These are phyloP conservation scores for Metroxylon sagu DNA, from an alignment of 176 grass and related monocot species.

Conservation along the genomic window DNA sequence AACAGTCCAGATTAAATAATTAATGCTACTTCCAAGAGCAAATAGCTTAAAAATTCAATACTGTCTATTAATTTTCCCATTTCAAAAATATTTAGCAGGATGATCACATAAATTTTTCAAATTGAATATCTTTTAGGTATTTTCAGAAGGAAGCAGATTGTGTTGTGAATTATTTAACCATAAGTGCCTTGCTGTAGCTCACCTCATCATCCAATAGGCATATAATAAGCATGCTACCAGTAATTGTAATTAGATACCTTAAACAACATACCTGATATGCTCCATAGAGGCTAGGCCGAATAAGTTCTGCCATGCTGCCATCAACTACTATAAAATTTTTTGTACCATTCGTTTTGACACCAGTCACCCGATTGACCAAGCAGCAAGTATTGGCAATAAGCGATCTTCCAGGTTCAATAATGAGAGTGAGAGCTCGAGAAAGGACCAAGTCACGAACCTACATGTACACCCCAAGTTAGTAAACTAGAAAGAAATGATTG, in stretches of 20 bases:
- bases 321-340: slow-evolving; percentile 96
- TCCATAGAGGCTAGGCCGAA: slow-evolving; percentile 96
- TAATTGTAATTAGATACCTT: background rate
- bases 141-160: too few relatives aligned
- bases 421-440: slow-evolving; percentile 74
- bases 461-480: slow-evolving; percentile 2
- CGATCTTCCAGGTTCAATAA: slow-evolving; percentile 97
- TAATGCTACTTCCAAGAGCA: too few relatives aligned
- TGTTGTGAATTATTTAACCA: too few relatives aligned
- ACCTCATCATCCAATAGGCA: too few relatives aligned
- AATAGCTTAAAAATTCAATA: too few relatives aligned
- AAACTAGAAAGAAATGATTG: background rate
- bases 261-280: slow-evolving; percentile 71
- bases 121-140: too few relatives aligned
- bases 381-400: slow-evolving; percentile 92
- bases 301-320: slow-evolving; percentile 97
- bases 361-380: slow-evolving; percentile 77
- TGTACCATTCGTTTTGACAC: slow-evolving; percentile 93
- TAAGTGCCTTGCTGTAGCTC: too few relatives aligned
- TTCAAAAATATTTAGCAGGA: too few relatives aligned
- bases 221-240: too few relatives aligned
- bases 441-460: slow-evolving; percentile 90
- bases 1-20: too few relatives aligned
- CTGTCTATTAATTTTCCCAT: too few relatives aligned
- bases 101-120: too few relatives aligned